Evolutionary conservation across 2,329 filamentous ascomycete species (phyloP).

Genomic region (Cladosporium colombiae): DNA sequence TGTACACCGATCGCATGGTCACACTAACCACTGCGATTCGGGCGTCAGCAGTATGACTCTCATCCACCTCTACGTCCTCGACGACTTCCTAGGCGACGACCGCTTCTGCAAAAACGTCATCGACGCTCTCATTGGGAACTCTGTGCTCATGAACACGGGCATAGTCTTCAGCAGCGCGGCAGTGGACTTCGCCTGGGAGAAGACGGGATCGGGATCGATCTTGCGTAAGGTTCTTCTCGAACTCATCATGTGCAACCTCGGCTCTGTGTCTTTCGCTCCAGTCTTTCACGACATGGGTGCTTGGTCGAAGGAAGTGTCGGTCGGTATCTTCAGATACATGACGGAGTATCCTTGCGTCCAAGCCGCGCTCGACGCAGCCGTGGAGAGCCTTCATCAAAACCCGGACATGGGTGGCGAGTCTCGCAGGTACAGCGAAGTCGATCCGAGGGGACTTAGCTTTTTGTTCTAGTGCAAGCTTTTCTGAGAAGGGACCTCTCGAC

Average conservation of each 20-base stretch:
- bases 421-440: background rate
- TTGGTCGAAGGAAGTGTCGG: background rate
- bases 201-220: background rate
- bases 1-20: background rate
- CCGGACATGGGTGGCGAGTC: background rate
- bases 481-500: too few species aligned
- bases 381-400: background rate
- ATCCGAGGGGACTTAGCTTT: background rate
- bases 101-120: background rate
- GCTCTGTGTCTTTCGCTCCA: background rate
- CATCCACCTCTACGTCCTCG: background rate
- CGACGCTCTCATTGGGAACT: background rate
- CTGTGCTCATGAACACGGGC: background rate
- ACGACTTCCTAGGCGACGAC: background rate
- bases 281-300: background rate
- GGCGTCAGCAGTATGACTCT: background rate
- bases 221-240: background rate
- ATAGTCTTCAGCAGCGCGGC: background rate
- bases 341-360: background rate
- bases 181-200: background rate
- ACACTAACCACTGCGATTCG: background rate
- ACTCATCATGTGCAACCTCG: background rate
- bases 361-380: background rate
- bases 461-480: too few species aligned
- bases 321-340: background rate